Evolutionary conservation across 352 stramenopile species (phyloP).

Genomic region (Phytophthora sansomeana): DNA sequence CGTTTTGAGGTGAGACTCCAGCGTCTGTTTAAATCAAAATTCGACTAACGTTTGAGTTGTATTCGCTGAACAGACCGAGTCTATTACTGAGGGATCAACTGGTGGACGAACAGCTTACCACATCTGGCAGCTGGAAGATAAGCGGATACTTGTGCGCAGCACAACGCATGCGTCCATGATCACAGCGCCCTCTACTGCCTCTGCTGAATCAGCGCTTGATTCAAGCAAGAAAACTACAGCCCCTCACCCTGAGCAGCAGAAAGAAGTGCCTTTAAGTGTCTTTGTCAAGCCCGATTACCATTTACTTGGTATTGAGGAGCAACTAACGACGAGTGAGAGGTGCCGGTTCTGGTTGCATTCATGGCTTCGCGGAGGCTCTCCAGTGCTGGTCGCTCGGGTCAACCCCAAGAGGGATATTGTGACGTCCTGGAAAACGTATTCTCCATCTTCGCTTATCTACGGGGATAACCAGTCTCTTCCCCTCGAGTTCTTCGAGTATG

Average conservation of each 20-base stretch:
- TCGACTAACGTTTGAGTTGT: slow-evolving; percentile 1
- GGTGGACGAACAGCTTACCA: slow-evolving; percentile 57
- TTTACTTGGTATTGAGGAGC: slow-evolving; percentile 57
- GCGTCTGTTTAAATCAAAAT: not conserved
- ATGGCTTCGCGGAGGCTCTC: slow-evolving; percentile 75
- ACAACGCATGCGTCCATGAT: slow-evolving; percentile 39
- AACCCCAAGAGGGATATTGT: slow-evolving; percentile 43
- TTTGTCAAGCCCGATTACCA: slow-evolving; percentile 81
- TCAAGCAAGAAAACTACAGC: not conserved
- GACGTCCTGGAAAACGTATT: slow-evolving; percentile 56
- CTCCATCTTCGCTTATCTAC: slow-evolving; percentile 54
- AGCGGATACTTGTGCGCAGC: slow-evolving; percentile 67
- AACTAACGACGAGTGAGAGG: slow-evolving; percentile 66
- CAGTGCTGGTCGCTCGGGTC: slow-evolving; percentile 58
- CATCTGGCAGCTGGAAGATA: slow-evolving; percentile 67
- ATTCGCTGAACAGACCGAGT: slow-evolving; percentile 20
- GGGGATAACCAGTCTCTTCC: slow-evolving; percentile 40
- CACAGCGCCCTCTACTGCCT: not conserved
- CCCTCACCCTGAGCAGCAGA: slow-evolving; percentile 6
- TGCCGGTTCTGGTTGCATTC: slow-evolving; percentile 79
- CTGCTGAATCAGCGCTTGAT: not conserved
- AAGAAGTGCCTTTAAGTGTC: slow-evolving; percentile 51
- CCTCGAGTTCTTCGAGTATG: slow-evolving; percentile 70
- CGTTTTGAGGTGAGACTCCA: slow-evolving; percentile 38
- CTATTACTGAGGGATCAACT: slow-evolving; percentile 31